A percentile compares a stretch with the other conserved stretches of the same genome.
These are phyloP conservation scores for Trifolium dubium DNA, from an alignment of 306 rosid genomes.

Conservation along the genomic window DNA sequence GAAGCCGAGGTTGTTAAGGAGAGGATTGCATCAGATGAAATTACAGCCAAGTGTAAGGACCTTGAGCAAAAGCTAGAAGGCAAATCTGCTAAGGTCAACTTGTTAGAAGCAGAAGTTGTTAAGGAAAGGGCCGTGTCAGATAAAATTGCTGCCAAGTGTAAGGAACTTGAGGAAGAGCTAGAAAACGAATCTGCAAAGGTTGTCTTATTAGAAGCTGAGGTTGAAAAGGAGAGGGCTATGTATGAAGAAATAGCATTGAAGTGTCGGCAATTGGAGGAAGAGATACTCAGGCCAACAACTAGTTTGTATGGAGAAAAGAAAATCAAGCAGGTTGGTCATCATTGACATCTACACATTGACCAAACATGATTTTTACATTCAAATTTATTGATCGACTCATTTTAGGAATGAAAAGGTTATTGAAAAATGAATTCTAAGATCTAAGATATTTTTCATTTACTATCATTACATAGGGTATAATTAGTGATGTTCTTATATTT, in stretches of 20 bases:
- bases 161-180: slow-evolving; percentile 61
- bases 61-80: slow-evolving; percentile 63
- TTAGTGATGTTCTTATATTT: background rate
- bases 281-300: slow-evolving; percentile 51
- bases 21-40: slow-evolving; percentile 58
- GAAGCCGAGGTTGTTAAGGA: slow-evolving; percentile 66
- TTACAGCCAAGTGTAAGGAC: slow-evolving; percentile 53
- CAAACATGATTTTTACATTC: too few species aligned
- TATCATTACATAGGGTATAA: background rate
- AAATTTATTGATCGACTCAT: too few species aligned
- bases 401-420: too few species aligned
- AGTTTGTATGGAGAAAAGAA: slow-evolving; percentile 58
- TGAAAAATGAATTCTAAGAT: background rate
- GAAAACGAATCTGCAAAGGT: slow-evolving; percentile 51
- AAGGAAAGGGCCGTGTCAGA: slow-evolving; percentile 52
- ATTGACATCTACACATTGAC: background rate
- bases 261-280: slow-evolving; percentile 50
- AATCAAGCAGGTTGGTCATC: slow-evolving; percentile 77
- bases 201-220: slow-evolving; percentile 54
- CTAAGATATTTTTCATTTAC: background rate
- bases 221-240: slow-evolving; percentile 57
- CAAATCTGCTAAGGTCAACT: slow-evolving; percentile 46
- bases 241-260: slow-evolving; percentile 39
- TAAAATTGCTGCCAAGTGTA: slow-evolving; percentile 42
- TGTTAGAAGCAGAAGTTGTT: slow-evolving; percentile 61